Percentiles rank a stretch among this genome's conserved stretches.
phyloP scores from a whole-genome alignment of 805 yeast species.

The Hanseniaspora pseudoguilliermondii region DNA sequence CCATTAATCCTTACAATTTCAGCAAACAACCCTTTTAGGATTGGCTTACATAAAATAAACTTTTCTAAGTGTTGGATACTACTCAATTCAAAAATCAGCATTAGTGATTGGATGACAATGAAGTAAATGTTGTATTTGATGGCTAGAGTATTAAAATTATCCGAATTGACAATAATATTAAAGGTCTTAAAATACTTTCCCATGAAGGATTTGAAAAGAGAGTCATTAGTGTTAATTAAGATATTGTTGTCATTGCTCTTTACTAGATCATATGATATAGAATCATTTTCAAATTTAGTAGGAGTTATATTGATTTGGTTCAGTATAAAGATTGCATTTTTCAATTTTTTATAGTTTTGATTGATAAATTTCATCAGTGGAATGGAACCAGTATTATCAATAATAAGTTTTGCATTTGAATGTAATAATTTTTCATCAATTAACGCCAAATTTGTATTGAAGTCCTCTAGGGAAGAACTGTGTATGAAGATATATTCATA shows the following conservation, averaged over 20 bases:
- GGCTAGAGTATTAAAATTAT: constrained; percentile 42
- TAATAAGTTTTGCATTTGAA: constrained; percentile 1
- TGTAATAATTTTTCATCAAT: not conserved
- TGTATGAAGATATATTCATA: not conserved
- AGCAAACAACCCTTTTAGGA: constrained; percentile 63
- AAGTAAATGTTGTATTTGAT: constrained; percentile 77
- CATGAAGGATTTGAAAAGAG: constrained; percentile 23
- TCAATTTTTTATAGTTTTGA: not conserved
- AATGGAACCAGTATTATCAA: constrained; percentile 6
- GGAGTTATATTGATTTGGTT: constrained; percentile 21
- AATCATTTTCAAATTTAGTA: constrained; percentile 24
- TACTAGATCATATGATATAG: constrained; percentile 28
- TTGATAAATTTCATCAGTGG: not conserved
- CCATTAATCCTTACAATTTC: constrained; percentile 64
- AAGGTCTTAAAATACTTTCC: constrained; percentile 30
- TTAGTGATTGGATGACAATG: constrained; percentile 64
- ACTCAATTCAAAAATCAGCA: constrained; percentile 60
- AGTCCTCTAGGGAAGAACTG: constrained; percentile 2
- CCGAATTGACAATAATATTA: not conserved
- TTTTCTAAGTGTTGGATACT: constrained; percentile 44
- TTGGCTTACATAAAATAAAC: constrained; percentile 74
- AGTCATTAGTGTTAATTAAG: constrained; percentile 27
- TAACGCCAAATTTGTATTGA: not conserved
- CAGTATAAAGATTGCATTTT: not conserved
- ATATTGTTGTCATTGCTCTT: constrained; percentile 33